Conservation (phyloP, 164 flowering plant genomes). For the Sedum album region DNA sequence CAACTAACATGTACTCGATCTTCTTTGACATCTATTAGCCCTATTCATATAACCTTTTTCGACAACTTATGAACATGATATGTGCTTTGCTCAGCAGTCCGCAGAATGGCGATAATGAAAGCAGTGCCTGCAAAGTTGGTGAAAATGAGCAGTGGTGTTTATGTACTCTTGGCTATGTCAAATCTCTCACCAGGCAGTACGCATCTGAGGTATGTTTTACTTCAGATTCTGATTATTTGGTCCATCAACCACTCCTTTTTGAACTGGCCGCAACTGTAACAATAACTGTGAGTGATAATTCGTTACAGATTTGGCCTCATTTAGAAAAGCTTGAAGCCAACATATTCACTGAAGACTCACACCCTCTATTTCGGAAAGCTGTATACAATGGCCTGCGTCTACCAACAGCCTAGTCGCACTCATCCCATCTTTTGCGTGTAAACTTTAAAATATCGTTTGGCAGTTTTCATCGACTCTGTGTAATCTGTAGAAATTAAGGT, state of each 20-base stretch:
- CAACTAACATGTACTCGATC: constrained; percentile 37
- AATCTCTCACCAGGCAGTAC: constrained; percentile 81
- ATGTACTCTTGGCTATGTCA: constrained; percentile 78
- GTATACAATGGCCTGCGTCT: constrained; percentile 65
- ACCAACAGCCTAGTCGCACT: constrained; percentile 14
- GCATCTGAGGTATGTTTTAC: constrained; percentile 71
- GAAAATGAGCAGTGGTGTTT: constrained; percentile 90
- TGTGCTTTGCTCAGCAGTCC: constrained; percentile 26
- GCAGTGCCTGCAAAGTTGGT: constrained; percentile 35
- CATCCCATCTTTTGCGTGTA: neutral
- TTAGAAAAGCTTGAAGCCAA: constrained; percentile 73
- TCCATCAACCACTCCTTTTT: neutral
- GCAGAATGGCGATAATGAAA: constrained; percentile 33
- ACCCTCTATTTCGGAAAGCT: constrained; percentile 62
- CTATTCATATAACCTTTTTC: neutral
- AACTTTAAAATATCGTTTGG: neutral
- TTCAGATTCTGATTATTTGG: neutral
- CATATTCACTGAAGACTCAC: constrained; percentile 50
- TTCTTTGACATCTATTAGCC: neutral
- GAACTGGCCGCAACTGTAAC: no score
- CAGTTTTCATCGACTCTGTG: neutral
- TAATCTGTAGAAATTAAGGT: neutral
- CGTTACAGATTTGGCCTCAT: constrained; percentile 75
- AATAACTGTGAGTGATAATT: no score
- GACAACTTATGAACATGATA: neutral